Conservation (phyloP, 2,329 filamentous ascomycete genomes). For the Claviceps sorghi region DNA sequence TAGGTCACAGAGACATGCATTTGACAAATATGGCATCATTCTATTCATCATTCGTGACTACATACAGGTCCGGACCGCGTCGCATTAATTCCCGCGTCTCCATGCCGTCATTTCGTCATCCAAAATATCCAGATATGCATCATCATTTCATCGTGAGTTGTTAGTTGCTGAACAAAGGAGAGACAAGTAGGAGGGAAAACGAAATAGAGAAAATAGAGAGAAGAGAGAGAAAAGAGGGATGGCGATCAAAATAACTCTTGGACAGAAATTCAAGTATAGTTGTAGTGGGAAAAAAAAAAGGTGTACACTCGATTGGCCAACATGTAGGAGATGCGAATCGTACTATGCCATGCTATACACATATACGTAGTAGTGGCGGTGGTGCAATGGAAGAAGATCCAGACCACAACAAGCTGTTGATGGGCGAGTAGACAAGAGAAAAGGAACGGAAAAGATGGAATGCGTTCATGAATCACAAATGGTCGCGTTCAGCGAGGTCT, state of each 20-base stretch:
- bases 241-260: background rate
- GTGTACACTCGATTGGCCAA: background rate
- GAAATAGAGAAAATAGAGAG: background rate
- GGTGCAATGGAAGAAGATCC: background rate
- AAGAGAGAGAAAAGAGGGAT: background rate
- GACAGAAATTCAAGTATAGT: background rate
- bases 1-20: too few species aligned
- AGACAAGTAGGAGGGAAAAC: background rate
- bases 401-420: background rate
- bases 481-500: background rate
- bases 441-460: constrained; percentile 5
- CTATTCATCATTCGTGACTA: background rate
- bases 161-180: background rate
- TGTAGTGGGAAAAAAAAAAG: background rate
- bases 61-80: background rate
- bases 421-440: background rate
- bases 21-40: background rate
- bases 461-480: constrained; percentile 4
- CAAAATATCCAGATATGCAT: background rate
- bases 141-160: background rate
- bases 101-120: background rate
- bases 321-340: background rate
- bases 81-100: background rate
- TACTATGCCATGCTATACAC: background rate
- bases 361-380: background rate